A percentile compares a stretch with the other conserved stretches of the same genome.
Conservation (phyloP, 768 basidiomycete genomes). For the Suillus alpinus region DNA sequence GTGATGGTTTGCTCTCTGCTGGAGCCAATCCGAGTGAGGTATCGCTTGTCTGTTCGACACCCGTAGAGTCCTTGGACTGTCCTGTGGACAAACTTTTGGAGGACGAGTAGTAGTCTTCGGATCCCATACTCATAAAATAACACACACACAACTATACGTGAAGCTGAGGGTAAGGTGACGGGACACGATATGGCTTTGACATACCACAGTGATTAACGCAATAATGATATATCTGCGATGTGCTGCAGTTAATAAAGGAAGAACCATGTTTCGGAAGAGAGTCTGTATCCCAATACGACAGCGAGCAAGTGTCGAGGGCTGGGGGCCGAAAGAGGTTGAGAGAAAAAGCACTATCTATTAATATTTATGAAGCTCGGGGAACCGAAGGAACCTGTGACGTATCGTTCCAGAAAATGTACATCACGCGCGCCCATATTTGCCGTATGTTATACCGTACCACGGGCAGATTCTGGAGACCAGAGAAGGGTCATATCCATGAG, state of each 20-base stretch:
- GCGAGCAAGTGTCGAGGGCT: not conserved
- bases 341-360: not conserved
- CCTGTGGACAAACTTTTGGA: slow-evolving; percentile 5
- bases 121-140: slow-evolving; percentile 17
- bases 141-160: slow-evolving; percentile 15
- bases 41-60: not conserved
- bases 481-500: not conserved
- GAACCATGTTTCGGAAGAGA: slow-evolving; percentile 15
- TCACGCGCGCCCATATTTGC: not conserved
- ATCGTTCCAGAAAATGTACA: not conserved
- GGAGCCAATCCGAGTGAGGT: not conserved
- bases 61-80: not conserved
- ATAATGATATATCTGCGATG: slow-evolving; percentile 29
- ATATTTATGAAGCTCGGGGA: not conserved
- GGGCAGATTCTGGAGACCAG: not conserved
- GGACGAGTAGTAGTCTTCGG: not conserved
- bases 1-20: not conserved
- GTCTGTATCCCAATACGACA: not conserved
- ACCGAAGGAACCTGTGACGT: not conserved
- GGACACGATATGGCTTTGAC: not conserved
- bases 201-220: slow-evolving; percentile 23
- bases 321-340: not conserved
- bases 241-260: slow-evolving; percentile 20
- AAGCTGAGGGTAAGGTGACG: not conserved
- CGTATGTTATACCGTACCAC: not conserved